Evolutionary conservation across 768 basidiomycete genomes (phyloP), one percentile per base, ranked within the genome.

Genomic region (Lanmaoa rubissima): DNA sequence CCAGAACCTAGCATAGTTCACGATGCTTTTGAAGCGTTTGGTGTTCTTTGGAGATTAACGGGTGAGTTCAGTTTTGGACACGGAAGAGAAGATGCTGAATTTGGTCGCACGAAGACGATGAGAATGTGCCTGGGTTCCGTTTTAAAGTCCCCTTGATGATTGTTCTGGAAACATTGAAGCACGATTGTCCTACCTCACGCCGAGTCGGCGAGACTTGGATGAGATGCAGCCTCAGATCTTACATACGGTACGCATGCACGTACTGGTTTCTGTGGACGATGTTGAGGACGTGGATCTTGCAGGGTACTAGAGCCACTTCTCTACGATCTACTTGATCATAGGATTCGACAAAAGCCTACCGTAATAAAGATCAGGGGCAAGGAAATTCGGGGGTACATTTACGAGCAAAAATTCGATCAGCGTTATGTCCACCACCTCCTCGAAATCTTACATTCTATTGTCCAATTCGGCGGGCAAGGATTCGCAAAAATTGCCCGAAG

Each of bases 201-300:
- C 82, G 93, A 12, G 79, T 90, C 34, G 92, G 91, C 14, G 96
- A 98, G 71, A 94, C 94, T 0, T 99, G 97, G 97, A 94, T 99
- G 89, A 83, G 95, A 28, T 94, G 92, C 66, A 93, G 86, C 64
- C 78, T 98, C 32, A 91, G 89, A 69, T 95, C 94, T 2, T 96
- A 96, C 69, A 76, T 94, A 55, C 84, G 95, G 94, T 94, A 71
- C 36, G 52, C 13, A 19, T 42, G 2, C 3, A 10, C 28, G 10
- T 12, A 31, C n/a, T 50, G 17, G 26, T 54, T 19, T 31, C 39
- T 24, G 42, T 26, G 17, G 26, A 40, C 11, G 17, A 32, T 3
- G 35, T 51, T 68, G 40, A 59, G 10, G 4, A 31, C 32, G 19
- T 10, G 9, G 21, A 24, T 50, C n/a, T 14, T 48, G 32, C 66